phyloP scores from a whole-genome alignment of 1,284 basidiomycete species.

The Laetiporus sulphureus region DNA sequence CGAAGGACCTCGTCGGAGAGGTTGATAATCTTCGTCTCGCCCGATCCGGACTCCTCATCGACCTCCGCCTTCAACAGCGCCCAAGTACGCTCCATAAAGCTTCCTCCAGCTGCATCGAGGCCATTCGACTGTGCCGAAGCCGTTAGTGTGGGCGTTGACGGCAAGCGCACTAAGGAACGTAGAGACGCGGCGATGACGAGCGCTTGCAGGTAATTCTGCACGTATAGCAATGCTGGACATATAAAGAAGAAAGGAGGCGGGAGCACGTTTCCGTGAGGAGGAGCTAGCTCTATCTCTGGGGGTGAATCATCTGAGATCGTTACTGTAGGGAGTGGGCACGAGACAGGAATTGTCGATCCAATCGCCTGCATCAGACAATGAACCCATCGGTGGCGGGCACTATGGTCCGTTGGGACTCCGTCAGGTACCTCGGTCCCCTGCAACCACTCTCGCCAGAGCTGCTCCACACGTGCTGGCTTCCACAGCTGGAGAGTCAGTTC shows the following conservation, averaged over 20 bases:
- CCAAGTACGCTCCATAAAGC: constrained; percentile 57
- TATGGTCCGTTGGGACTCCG: neutral
- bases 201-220: constrained; percentile 68
- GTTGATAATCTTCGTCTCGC: constrained; percentile 50
- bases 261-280: constrained; percentile 31
- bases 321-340: constrained; percentile 33
- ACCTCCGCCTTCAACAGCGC: constrained; percentile 54
- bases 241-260: constrained; percentile 60
- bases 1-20: constrained; percentile 66
- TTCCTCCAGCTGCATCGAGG: constrained; percentile 15
- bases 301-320: constrained; percentile 9
- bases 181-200: constrained; percentile 59
- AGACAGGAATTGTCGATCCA: constrained; percentile 36
- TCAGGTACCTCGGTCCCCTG: constrained; percentile 13
- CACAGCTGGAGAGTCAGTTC: constrained; percentile 46
- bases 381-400: constrained; percentile 31
- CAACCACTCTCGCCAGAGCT: constrained; percentile 38
- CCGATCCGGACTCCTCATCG: constrained; percentile 32
- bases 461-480: constrained; percentile 28
- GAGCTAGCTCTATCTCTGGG: constrained; percentile 8
- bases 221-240: constrained; percentile 41
- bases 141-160: constrained; percentile 12
- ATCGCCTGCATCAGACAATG: constrained; percentile 41
- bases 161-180: constrained; percentile 44
- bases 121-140: constrained; percentile 2